Conservation (phyloP, 169 alveolate species). For the Perkinsus olseni region DNA sequence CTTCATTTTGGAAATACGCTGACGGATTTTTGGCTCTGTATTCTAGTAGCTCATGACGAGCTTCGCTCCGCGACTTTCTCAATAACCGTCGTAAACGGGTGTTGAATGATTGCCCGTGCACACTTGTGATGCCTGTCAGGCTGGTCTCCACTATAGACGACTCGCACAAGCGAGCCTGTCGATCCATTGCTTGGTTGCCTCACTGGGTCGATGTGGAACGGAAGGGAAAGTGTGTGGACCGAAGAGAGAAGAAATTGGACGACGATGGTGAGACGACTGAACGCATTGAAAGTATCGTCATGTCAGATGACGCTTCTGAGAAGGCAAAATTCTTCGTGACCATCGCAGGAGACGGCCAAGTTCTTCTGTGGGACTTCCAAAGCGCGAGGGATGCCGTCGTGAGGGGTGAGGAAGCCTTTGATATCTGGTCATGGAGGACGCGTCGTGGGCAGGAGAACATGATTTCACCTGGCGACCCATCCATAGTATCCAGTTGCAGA, state of each 20-base stretch:
- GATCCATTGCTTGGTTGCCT: neutral
- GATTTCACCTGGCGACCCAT: neutral
- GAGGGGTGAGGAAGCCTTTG: neutral
- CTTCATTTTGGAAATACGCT: too few relatives aligned
- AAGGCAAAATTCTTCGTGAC: neutral
- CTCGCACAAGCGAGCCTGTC: neutral
- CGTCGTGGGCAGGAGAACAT: neutral
- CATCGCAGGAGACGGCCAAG: neutral
- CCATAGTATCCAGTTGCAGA: neutral
- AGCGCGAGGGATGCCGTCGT: neutral
- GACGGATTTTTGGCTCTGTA: too few relatives aligned
- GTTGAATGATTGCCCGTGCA: neutral
- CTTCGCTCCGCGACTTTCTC: too few relatives aligned
- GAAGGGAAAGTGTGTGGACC: neutral
- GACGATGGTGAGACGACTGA: neutral
- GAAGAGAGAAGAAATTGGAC: neutral
- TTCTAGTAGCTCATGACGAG: too few relatives aligned
- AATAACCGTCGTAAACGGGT: too few relatives aligned
- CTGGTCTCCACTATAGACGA: neutral
- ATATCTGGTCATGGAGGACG: neutral
- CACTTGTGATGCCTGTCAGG: neutral
- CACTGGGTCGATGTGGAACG: neutral
- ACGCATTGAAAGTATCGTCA: too few relatives aligned
- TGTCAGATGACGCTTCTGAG: neutral
- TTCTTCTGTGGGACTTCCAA: neutral